Percentiles rank a stretch among this genome's conserved stretches.
Evolutionary conservation across 108 stramenopile species (phyloP).

Genomic region (Nitzschia inconspicua): DNA sequence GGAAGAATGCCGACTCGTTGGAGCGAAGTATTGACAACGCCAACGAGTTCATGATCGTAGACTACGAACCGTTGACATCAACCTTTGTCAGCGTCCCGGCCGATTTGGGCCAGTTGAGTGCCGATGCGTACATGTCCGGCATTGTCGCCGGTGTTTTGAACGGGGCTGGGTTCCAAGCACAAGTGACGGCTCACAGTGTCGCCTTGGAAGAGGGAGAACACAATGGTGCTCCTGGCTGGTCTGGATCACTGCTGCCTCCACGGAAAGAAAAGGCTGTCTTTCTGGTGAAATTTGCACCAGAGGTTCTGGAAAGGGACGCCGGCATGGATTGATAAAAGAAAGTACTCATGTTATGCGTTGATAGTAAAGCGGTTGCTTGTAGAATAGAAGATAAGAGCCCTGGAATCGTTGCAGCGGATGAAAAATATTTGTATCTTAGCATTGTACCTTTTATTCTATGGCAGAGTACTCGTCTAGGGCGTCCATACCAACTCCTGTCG

Average conservation of each 20-base stretch:
- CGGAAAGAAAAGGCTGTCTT: constrained; percentile 90
- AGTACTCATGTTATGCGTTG: too few species aligned
- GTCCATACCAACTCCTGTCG: too few species aligned
- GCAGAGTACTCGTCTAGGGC: too few species aligned
- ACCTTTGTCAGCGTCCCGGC: constrained; percentile 81
- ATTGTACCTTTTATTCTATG: too few species aligned
- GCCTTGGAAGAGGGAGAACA: constrained; percentile 57
- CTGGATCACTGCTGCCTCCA: constrained; percentile 37
- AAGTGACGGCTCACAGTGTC: constrained; percentile 83
- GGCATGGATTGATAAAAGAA: constrained; percentile 56
- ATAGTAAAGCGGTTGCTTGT: too few species aligned
- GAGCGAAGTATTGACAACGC: constrained; percentile 93
- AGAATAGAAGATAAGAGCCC: not conserved
- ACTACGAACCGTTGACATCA: constrained; percentile 87
- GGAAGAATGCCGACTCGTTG: constrained; percentile 91
- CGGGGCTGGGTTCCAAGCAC: constrained; percentile 80
- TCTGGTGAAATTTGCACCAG: constrained; percentile 84
- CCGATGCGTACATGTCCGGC: constrained; percentile 90
- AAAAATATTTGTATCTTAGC: too few species aligned
- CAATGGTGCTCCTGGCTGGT: not conserved
- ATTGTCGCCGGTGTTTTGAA: constrained; percentile 86
- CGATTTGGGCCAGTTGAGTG: constrained; percentile 85
- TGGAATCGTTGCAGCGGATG: too few species aligned
- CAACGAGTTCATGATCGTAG: constrained; percentile 95
- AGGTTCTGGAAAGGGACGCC: constrained; percentile 80